Evolutionary conservation across 1,284 basidiomycete species (phyloP), one percentile per base, ranked within the genome.

Genomic region (Phellinidium pouzarii): DNA sequence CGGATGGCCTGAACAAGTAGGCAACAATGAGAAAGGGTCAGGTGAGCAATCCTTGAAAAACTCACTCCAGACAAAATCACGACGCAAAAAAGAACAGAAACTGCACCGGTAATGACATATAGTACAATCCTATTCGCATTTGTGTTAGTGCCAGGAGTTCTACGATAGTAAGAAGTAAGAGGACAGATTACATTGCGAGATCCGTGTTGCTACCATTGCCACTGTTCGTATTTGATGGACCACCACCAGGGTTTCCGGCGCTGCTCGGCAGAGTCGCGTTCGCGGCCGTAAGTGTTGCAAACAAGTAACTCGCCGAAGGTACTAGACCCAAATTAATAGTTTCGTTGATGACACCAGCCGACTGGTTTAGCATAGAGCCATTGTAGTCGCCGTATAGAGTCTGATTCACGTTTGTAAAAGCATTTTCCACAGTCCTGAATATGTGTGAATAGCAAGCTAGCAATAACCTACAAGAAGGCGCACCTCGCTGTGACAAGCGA

Each of bases 111-210:
- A 55, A 93, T 89, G 3, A 83, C 80, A 64, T 94, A 95, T 12
- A 94, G 74, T 20, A 92, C 80, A 57, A 93, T 89, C 89, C 87
- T 87, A 59, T 12, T n/a, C n/a, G n/a, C n/a, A n/a, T n/a, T n/a
- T n/a, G n/a, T n/a, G n/a, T n/a, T n/a, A n/a, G n/a, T n/a, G n/a
- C n/a, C n/a, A n/a, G n/a, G n/a, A n/a, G n/a, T n/a, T n/a, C n/a
- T n/a, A 7, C 3, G 3, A 3, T 11, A 7, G 31, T 34, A 34
- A 14, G 31, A 34, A 34, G 6, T 14, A 3, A 2, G 31, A 34
- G 31, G 14, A 11, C 38, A 7, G 64, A 74, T 54, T 53, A 83
- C 88, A 91, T 91, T 5, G 88, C 88, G 41, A 91, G 66, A 22
- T 82, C 82, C 1, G 87, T 87, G 58, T 74, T 78, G 23, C 69